Evolutionary conservation across 2,329 filamentous ascomycete species (phyloP).

Genomic region (Penicillium capsulatum): DNA sequence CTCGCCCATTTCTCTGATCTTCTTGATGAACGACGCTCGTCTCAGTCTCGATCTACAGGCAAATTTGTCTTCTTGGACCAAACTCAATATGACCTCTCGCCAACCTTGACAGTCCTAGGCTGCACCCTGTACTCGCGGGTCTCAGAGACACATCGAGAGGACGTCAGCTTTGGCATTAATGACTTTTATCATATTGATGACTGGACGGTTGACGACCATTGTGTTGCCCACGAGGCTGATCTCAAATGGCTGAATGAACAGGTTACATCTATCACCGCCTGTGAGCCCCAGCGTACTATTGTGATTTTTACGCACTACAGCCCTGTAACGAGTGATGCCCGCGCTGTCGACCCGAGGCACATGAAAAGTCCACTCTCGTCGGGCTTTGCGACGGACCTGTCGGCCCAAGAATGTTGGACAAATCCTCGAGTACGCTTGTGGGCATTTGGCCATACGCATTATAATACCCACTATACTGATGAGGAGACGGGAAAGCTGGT

Average conservation of each 20-base stretch:
- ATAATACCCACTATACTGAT: constrained; percentile 40
- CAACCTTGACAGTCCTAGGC: constrained; percentile 41
- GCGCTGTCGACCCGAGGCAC: constrained; percentile 32
- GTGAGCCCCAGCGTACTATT: constrained; percentile 34
- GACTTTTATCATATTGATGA: constrained; percentile 50
- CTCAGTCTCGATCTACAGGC: constrained; percentile 17
- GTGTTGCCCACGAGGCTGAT: constrained; percentile 31
- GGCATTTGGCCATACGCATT: constrained; percentile 51
- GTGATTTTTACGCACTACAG: constrained; percentile 41
- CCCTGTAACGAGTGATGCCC: constrained; percentile 25
- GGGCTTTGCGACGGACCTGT: constrained; percentile 45
- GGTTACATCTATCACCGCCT: constrained; percentile 25
- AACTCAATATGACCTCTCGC: constrained; percentile 37
- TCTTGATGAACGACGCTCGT: constrained; percentile 13
- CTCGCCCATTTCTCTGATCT: constrained; percentile 25
- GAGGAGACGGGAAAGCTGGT: constrained; percentile 31
- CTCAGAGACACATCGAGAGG: constrained; percentile 32
- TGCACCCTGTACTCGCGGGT: constrained; percentile 52
- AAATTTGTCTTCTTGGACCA: constrained; percentile 43
- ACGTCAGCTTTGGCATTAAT: constrained; percentile 45
- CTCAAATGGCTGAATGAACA: constrained; percentile 40
- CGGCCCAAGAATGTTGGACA: constrained; percentile 37
- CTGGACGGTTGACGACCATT: constrained; percentile 35
- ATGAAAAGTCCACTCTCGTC: constrained; percentile 30
- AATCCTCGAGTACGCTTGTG: constrained; percentile 39